These are phyloP conservation scores for Ogataea philodendri DNA, from an alignment of 805 yeast genomes.

Conservation along the genomic window DNA sequence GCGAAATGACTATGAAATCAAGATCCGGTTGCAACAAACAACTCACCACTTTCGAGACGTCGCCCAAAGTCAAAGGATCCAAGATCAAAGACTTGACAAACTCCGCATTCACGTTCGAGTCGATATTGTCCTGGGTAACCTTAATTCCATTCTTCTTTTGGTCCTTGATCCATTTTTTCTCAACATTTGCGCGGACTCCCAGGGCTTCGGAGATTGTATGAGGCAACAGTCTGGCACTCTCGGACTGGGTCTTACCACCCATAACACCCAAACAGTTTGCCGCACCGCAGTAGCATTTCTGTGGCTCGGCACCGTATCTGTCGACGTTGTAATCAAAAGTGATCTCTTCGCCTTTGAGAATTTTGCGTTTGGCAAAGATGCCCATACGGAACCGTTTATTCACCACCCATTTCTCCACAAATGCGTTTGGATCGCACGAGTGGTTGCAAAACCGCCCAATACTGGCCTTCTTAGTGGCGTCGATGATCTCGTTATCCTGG, in stretches of 20 bases:
- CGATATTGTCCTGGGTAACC: constrained; percentile 50
- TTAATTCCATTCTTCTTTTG: constrained; percentile 49
- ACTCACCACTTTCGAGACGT: constrained; percentile 77
- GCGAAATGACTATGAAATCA: constrained; percentile 60
- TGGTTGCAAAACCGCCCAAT: constrained; percentile 92
- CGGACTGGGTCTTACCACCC: constrained; percentile 98
- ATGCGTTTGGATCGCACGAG: constrained; percentile 92
- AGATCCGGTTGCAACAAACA: constrained; percentile 71
- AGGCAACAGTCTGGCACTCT: constrained; percentile 80
- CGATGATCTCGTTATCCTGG: constrained; percentile 88
- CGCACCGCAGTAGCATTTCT: constrained; percentile 92
- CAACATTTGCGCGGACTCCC: constrained; percentile 67
- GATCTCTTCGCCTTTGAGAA: constrained; percentile 79
- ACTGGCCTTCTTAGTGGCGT: constrained; percentile 88
- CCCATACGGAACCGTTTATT: constrained; percentile 92
- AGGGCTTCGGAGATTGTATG: constrained; percentile 82
- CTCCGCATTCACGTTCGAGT: constrained; percentile 58
- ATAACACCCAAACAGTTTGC: constrained; percentile 87
- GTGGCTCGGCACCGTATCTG: constrained; percentile 92
- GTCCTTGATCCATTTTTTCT: constrained; percentile 66
- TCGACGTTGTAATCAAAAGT: constrained; percentile 94
- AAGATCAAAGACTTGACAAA: constrained; percentile 61
- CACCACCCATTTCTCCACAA: constrained; percentile 96
- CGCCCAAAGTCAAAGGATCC: constrained; percentile 48
- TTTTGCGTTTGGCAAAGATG: constrained; percentile 78